A percentile compares a stretch with the other conserved stretches of the same genome.
Evolutionary conservation across 179 eudicot species (phyloP).

Genomic region (Drosera spatulata): DNA sequence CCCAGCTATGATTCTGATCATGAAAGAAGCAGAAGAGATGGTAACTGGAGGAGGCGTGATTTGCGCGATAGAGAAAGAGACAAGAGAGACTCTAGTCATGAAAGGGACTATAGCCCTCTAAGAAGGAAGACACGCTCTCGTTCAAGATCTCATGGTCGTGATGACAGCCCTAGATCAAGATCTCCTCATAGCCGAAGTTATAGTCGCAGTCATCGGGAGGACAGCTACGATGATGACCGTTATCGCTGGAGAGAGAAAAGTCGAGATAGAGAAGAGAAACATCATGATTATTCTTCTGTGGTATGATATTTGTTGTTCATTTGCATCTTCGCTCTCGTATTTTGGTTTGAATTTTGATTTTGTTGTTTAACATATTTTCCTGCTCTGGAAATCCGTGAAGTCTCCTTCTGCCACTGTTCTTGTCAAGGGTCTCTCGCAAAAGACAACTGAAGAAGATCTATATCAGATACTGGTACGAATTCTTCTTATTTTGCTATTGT

Average conservation of each 20-base stretch:
- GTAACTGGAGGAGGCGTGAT: constrained; percentile 77
- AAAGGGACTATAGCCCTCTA: constrained; percentile 66
- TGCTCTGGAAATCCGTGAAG: constrained; percentile 15
- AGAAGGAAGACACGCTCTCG: constrained; percentile 63
- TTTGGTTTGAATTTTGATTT: background rate
- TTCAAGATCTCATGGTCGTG: constrained; percentile 61
- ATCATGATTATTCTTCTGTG: constrained; percentile 55
- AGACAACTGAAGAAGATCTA: constrained; percentile 93
- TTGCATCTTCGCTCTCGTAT: background rate
- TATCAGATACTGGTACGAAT: constrained; percentile 73
- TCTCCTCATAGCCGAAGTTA: constrained; percentile 80
- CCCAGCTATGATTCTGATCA: constrained; percentile 87
- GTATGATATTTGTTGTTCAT: constrained; percentile 23
- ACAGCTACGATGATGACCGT: constrained; percentile 63
- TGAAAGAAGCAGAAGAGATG: constrained; percentile 71
- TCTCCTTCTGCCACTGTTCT: constrained; percentile 94
- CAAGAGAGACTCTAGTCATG: constrained; percentile 58
- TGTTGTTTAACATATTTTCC: constrained; percentile 8
- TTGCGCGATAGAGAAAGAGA: constrained; percentile 83
- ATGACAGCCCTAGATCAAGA: constrained; percentile 63
- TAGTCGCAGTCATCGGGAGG: constrained; percentile 79
- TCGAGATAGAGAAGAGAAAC: constrained; percentile 76
- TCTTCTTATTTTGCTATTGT: background rate
- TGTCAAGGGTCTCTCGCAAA: constrained; percentile 90
- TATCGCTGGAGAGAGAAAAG: constrained; percentile 60